Base-by-base conservation (phyloP, 345 rosid genomes). In the Melastoma malabathricum region DNA sequence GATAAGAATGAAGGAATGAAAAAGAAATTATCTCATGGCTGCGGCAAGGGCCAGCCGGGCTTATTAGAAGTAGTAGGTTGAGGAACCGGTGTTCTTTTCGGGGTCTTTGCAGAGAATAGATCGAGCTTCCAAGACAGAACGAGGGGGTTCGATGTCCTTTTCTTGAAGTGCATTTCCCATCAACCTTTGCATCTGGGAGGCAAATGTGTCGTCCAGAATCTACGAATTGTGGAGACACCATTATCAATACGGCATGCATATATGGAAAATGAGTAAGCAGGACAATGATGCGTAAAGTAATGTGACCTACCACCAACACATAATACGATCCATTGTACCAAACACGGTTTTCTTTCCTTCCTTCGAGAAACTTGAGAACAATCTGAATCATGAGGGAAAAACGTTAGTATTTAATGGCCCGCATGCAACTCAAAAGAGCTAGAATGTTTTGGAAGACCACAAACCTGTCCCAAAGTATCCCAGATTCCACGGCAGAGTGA, bases 381-480 rank as follows among this genome's bases (percentile, higher is more conserved):
- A 84, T 72, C 86, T 87, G 49, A 52, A 4, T 5, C 18, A 45
- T 15, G 39, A 46, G 52, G 17, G 46, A 13, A 18, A 29, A 22
- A 17, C 16, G 18, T 49, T 51, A 19, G 48, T 14, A 44, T 12
- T 13, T 31, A 15, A 46, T 13, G 19, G 19, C 15, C 15, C 10
- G 4, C 9, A 48, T 34, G 52, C 48, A 13, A 17, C 48, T 31
- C 13, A 18, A 3, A 19, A 10, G 19, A 23, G 27, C 5, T 15
- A 54, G 23, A 9, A 15, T 23, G 41, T 6, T 55, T 15, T n/a
- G 15, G 38, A 10, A 1, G 38, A 29, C 9, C 18, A 27, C 56
- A 60, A 31, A 87, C 96, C 83, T 87, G 90, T 54, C 95, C 98
- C 90, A 85, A 82, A 67, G 83, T 76, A 60, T 92, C 98, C 97